Conservation (phyloP, 2,329 filamentous ascomycete genomes). For the Berkeleyomyces basicola region DNA sequence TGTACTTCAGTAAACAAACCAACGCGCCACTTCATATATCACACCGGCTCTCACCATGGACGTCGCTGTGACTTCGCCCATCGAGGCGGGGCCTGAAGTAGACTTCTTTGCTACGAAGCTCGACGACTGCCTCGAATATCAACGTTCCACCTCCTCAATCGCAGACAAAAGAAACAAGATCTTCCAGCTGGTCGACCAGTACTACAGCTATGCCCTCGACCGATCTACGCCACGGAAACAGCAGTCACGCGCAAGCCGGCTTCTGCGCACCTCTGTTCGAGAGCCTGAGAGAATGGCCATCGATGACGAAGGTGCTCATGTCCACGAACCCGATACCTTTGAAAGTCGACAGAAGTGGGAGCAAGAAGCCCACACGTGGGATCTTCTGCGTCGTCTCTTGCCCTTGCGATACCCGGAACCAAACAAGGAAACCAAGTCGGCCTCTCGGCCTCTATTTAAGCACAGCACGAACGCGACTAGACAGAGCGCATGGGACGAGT, state of each 20-base stretch:
- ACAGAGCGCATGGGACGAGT: constrained; percentile 36
- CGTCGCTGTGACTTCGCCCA: constrained; percentile 2
- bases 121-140: constrained; percentile 50
- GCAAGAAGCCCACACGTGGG: constrained; percentile 80
- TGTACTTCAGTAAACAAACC: background rate
- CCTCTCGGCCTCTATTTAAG: constrained; percentile 7
- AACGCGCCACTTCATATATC: background rate
- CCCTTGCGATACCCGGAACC: constrained; percentile 43
- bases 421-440: constrained; percentile 1
- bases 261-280: constrained; percentile 21
- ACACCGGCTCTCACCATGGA: constrained; percentile 10
- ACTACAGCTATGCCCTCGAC: constrained; percentile 38
- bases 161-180: constrained; percentile 46
- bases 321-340: constrained; percentile 15
- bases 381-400: constrained; percentile 60
- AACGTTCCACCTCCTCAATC: constrained; percentile 14
- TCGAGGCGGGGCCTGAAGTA: constrained; percentile 54
- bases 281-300: constrained; percentile 28
- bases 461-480: constrained; percentile 3
- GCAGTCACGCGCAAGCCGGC: constrained; percentile 5
- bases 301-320: constrained; percentile 29
- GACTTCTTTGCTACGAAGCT: constrained; percentile 73
- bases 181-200: constrained; percentile 50
- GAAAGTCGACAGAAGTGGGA: constrained; percentile 40
- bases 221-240: constrained; percentile 21